Base-by-base conservation (phyloP, 768 basidiomycete species). In the Cystobasidium ongulense region DNA sequence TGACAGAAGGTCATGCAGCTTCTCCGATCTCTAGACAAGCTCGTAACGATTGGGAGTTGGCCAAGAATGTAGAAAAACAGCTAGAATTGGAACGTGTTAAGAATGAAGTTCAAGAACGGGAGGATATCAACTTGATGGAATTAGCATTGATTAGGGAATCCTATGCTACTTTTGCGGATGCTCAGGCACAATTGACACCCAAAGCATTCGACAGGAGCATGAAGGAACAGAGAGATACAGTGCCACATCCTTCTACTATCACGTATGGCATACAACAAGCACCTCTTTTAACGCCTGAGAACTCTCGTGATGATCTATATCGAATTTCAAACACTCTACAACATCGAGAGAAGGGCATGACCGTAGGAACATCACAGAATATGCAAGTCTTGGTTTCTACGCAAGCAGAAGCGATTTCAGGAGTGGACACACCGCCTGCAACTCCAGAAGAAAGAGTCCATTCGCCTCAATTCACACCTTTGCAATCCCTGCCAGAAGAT, bases 201-300 rank as follows among this genome's bases (percentile, higher is more conserved):
- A 8, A 21, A 21, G 46, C 46, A 50, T 50, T 50, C 18, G 46
- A 21, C 3, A 50, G 7, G 46, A 50, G 18, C 46, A 8, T 50
- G 46, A 8, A 50, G n/a, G 46, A 50, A 3, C 46, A 50, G 18
- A 50, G 46, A 50, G 46, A 50, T 50, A 50, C 46, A 8, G 46
- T 50, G 3, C 18, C 33, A 2, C 25, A 64, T 25, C 33, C 63
- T 36, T 31, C 11, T 35, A n/a, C 7, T 8, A 11, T 29, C 13
- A 31, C 62, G 27, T 15, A 35, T 4, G 31, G 31, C 35, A 13
- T 13, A n/a, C n/a, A 31, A 8, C 27, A 35, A 31, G 38, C 35
- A 8, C 63, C 63, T 39, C 38, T 64, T 15, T 35, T 64, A n/a
- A 64, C 63, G 17, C 63, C 63, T 8, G 63, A 64, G 2, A 29